Evolutionary conservation across 1,284 basidiomycete species (phyloP), one percentile per base, ranked within the genome.

Genomic region (Sanghuangporus baumii): DNA sequence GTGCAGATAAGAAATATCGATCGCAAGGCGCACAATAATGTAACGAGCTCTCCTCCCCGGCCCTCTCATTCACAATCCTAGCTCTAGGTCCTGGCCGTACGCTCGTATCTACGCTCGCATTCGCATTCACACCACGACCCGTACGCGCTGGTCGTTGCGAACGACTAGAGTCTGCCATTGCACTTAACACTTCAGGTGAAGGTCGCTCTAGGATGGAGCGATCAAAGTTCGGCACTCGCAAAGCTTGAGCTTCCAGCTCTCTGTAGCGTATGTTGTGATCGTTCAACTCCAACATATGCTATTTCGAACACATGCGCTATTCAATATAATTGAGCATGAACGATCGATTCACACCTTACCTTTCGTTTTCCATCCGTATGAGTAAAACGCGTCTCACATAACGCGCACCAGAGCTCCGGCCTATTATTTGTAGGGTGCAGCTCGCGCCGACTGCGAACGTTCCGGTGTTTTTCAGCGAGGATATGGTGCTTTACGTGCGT

Each of bases 331-430:
- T 8, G 8, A 37, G 12, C 31, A 6, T 14, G 26, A 4, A 54
- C 14, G 31, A 58, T 11, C 7, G 12, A 8, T 12, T 0, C 11
- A 26, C 16, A 31, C 5, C 31, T 48, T 48, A 51, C 57, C 57
- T 59, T 59, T 9, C 36, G 57, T 26, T 51, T 59, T 48, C 57
- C 52, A n/a, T 59, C 57, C 6, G 57, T 59, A 50, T 59, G 57
- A 16, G 57, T 52, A 20, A 59, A 59, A 3, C 34, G 57, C 5
- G 48, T 34, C 20, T 59, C 34, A 37, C 57, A 59, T 8, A 38
- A 18, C 9, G 47, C 36, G 9, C 57, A 59, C 57, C 57, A 59
- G 11, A 59, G 37, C 16, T 59, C 57, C 3, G 47, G 57, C 11
- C 57, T 26, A 18, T 59, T 8, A 6, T 16, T 52, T 8, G 36